Percentiles rank a stretch among this genome's conserved stretches.
Evolutionary conservation across 2,329 filamentous ascomycete species (phyloP).

Genomic region (Arthroderma uncinatum): DNA sequence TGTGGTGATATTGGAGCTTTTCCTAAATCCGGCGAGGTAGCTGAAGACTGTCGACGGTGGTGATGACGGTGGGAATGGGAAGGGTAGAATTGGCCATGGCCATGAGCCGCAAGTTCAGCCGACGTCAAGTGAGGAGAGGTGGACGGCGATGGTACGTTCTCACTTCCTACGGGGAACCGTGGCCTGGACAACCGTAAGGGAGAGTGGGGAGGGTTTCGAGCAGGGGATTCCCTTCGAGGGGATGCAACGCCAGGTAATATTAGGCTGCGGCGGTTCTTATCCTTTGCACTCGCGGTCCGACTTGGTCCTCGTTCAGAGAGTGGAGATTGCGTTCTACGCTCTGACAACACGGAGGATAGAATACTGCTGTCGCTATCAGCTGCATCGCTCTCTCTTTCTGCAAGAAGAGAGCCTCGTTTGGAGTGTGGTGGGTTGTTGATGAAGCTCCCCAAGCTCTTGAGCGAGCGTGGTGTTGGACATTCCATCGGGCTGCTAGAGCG

Average conservation of each 20-base stretch:
- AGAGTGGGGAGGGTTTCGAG: slow-evolving; percentile 68
- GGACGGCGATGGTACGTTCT: slow-evolving; percentile 64
- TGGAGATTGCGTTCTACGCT: slow-evolving; percentile 73
- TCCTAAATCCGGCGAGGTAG: slow-evolving; percentile 60
- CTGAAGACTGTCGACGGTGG: slow-evolving; percentile 83
- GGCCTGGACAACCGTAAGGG: slow-evolving; percentile 79
- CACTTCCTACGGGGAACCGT: slow-evolving; percentile 46
- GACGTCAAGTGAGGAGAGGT: slow-evolving; percentile 76
- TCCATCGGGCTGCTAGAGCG: slow-evolving; percentile 83
- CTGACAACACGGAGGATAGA: slow-evolving; percentile 65
- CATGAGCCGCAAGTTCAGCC: slow-evolving; percentile 49
- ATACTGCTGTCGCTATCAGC: slow-evolving; percentile 83
- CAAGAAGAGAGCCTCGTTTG: slow-evolving; percentile 64
- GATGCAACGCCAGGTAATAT: slow-evolving; percentile 66
- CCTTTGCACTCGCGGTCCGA: slow-evolving; percentile 62
- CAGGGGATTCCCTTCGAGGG: slow-evolving; percentile 79
- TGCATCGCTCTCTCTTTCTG: slow-evolving; percentile 64
- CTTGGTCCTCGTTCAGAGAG: slow-evolving; percentile 74
- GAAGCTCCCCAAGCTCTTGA: slow-evolving; percentile 50
- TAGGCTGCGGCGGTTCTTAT: slow-evolving; percentile 76
- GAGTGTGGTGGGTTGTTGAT: slow-evolving; percentile 48
- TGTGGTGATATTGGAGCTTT: slow-evolving; percentile 71
- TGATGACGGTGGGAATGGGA: slow-evolving; percentile 46
- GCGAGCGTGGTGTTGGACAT: slow-evolving; percentile 80
- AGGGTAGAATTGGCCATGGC: slow-evolving; percentile 44